A percentile compares a stretch with the other conserved stretches of the same genome.
Conservation (phyloP, 202 grass and related monocot species). For the Zoysia matrella region DNA sequence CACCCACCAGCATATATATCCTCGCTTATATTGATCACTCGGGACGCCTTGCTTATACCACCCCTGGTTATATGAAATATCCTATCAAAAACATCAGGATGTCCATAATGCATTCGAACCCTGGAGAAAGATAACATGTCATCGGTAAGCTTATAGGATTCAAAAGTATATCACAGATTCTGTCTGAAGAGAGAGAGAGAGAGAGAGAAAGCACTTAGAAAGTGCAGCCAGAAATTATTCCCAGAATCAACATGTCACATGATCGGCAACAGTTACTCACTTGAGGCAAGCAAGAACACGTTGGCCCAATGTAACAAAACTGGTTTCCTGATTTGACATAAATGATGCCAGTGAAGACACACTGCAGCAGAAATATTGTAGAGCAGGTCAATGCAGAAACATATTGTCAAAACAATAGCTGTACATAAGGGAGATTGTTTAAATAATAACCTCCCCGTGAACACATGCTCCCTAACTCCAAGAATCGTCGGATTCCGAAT, state of each 20-base stretch:
- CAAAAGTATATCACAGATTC: slow-evolving; percentile 4
- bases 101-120: slow-evolving; percentile 98
- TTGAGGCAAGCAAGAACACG: slow-evolving; percentile 93
- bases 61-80: slow-evolving; percentile 99
- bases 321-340: slow-evolving; percentile 98
- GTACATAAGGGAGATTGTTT: slow-evolving; percentile 37
- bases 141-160: slow-evolving; percentile 18
- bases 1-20: slow-evolving; percentile 90
- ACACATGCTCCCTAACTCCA: slow-evolving; percentile 95
- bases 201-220: slow-evolving; percentile 7
- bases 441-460: slow-evolving; percentile 83
- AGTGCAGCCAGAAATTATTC: slow-evolving; percentile 25
- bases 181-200: no score
- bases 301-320: slow-evolving; percentile 99
- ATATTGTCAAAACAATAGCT: slow-evolving; percentile 31
- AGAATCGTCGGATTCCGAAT: slow-evolving; percentile 80
- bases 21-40: slow-evolving; percentile 99
- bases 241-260: neutral
- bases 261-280: slow-evolving; percentile 63
- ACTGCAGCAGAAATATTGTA: slow-evolving; percentile 52
- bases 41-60: slow-evolving; percentile 96
- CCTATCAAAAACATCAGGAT: slow-evolving; percentile 99
- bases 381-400: slow-evolving; percentile 31
- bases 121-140: slow-evolving; percentile 50
- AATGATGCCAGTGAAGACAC: slow-evolving; percentile 95